Conservation (phyloP, 2,329 filamentous ascomycete species). For the Penicillium sp. region DNA sequence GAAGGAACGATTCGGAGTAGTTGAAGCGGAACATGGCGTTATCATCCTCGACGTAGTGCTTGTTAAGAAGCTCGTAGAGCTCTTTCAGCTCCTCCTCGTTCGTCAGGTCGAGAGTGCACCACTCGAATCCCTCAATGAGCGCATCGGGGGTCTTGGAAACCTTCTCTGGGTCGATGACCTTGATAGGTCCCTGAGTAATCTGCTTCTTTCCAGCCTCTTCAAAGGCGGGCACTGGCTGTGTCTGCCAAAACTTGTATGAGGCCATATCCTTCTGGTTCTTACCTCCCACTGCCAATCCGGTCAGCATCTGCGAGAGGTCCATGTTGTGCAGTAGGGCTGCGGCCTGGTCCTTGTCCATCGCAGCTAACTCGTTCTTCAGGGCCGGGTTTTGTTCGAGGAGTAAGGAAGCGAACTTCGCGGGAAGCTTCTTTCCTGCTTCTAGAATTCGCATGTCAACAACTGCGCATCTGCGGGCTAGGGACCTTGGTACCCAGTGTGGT, state of each 20-base stretch:
- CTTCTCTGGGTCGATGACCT: constrained; percentile 72
- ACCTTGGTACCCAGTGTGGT: too few species aligned
- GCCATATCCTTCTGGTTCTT: constrained; percentile 97
- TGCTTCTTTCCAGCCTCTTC: constrained; percentile 48
- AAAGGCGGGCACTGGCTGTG: constrained; percentile 90
- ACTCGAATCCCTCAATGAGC: constrained; percentile 83
- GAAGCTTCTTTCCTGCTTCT: constrained; percentile 33
- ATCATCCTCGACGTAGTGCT: constrained; percentile 96
- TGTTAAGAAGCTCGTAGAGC: constrained; percentile 84
- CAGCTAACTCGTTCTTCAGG: constrained; percentile 71
- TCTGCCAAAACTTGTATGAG: constrained; percentile 98
- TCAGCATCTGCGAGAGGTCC: constrained; percentile 50
- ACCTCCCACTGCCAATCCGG: constrained; percentile 65
- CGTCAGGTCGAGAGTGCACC: constrained; percentile 84
- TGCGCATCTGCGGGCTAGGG: not conserved
- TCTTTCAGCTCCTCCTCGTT: constrained; percentile 78
- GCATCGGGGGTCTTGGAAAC: constrained; percentile 74
- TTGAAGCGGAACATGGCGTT: constrained; percentile 98
- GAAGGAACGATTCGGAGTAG: constrained; percentile 83
- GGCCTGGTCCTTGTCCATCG: constrained; percentile 62
- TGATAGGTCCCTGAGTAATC: constrained; percentile 78
- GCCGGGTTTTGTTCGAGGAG: constrained; percentile 57
- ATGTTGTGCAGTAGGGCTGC: constrained; percentile 53
- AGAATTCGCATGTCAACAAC: constrained; percentile 3
- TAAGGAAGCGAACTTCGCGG: constrained; percentile 39